phyloP scores from a whole-genome alignment of 768 basidiomycete species.

The Tulasnella sp. region DNA sequence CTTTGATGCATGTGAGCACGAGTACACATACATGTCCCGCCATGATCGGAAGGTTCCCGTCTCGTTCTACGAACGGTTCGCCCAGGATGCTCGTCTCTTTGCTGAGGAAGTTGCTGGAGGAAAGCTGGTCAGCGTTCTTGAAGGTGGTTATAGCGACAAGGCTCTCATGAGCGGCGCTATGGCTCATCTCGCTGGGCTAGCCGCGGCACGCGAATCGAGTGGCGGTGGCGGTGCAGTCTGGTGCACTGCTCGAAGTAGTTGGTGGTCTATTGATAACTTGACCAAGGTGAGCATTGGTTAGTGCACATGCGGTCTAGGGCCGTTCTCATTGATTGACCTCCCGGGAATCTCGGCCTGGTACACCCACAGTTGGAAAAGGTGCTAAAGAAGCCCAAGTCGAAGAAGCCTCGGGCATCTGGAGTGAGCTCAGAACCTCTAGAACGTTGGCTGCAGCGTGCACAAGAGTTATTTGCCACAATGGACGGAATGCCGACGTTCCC shows the following conservation, averaged over 20 bases:
- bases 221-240: constrained; percentile 10
- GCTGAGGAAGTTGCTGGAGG: constrained; percentile 68
- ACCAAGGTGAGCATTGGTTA: constrained; percentile 51
- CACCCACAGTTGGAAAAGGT: constrained; percentile 52
- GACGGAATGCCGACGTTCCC: constrained; percentile 32
- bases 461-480: constrained; percentile 54
- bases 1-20: constrained; percentile 94
- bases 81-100: constrained; percentile 67
- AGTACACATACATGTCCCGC: constrained; percentile 86
- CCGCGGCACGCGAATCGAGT: constrained; percentile 12
- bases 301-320: constrained; percentile 40
- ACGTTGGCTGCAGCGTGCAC: constrained; percentile 63
- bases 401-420: constrained; percentile 38
- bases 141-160: constrained; percentile 93
- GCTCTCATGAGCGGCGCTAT: constrained; percentile 82
- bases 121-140: constrained; percentile 82
- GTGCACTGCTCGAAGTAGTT: constrained; percentile 44
- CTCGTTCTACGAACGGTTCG: constrained; percentile 83
- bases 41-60: constrained; percentile 88
- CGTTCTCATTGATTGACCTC: constrained; percentile 40
- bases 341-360: constrained; percentile 9
- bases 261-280: constrained; percentile 71
- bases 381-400: constrained; percentile 51
- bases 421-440: constrained; percentile 43
- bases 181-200: constrained; percentile 77